Conservation (phyloP, 2,329 filamentous ascomycete genomes). For the Fusarium sp. region DNA sequence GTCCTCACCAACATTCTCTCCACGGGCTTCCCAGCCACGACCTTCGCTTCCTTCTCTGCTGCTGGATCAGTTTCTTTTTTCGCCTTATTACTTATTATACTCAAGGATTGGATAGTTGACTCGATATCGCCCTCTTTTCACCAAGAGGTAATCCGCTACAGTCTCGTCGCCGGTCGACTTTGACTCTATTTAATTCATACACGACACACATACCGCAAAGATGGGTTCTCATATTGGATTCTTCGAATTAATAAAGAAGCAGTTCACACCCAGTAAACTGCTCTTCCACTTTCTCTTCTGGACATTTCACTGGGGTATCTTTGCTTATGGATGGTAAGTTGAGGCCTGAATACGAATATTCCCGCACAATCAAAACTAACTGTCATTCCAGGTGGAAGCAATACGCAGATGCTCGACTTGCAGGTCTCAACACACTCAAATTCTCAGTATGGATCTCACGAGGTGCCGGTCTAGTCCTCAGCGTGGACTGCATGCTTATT, state of each 20-base stretch:
- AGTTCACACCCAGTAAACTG: constrained; percentile 78
- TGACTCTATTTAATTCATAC: constrained; percentile 22
- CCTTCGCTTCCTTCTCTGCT: constrained; percentile 54
- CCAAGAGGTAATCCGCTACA: constrained; percentile 11
- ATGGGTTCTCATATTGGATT: constrained; percentile 59
- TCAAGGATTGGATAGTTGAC: constrained; percentile 30
- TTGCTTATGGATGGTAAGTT: constrained; percentile 85
- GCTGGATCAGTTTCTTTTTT: constrained; percentile 71
- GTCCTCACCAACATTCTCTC: constrained; percentile 29
- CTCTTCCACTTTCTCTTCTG: constrained; percentile 87
- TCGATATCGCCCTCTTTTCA: constrained; percentile 15
- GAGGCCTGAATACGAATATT: background rate
- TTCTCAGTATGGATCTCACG: constrained; percentile 97
- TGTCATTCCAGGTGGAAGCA: constrained; percentile 78
- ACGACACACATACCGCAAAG: constrained; percentile 43
- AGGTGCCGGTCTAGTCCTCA: constrained; percentile 88
- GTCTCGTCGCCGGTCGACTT: constrained; percentile 43
- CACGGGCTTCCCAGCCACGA: constrained; percentile 33
- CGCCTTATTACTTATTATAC: constrained; percentile 41
- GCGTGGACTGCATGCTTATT: constrained; percentile 87
- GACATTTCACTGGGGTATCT: constrained; percentile 81
- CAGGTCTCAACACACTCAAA: constrained; percentile 81
- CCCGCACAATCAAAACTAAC: background rate
- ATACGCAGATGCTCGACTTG: constrained; percentile 73
- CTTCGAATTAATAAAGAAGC: constrained; percentile 66